phyloP scores from a whole-genome alignment of 495 filamentous ascomycete species.

The Hyaloscypha finlandica region DNA sequence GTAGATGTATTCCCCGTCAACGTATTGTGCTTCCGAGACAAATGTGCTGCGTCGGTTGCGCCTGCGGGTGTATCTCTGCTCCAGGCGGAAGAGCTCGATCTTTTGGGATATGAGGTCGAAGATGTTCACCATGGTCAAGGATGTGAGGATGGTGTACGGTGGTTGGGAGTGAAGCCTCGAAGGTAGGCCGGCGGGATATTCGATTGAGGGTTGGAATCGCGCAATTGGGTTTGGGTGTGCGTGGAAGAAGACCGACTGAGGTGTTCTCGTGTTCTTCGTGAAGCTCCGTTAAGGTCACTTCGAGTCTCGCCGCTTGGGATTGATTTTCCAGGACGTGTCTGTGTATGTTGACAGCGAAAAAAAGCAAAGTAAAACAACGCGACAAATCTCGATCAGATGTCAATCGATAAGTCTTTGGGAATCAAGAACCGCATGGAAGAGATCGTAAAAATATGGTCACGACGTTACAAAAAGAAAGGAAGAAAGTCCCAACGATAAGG shows the following conservation, averaged over 20 bases:
- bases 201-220: not conserved
- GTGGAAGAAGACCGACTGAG: not conserved
- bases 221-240: not conserved
- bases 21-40: slow-evolving; percentile 81
- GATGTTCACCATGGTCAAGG: slow-evolving; percentile 39
- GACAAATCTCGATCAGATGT: slow-evolving; percentile 1
- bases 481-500: slow-evolving; percentile 11
- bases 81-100: slow-evolving; percentile 87
- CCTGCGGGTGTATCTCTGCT: slow-evolving; percentile 87
- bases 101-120: slow-evolving; percentile 57
- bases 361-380: slow-evolving; percentile 1
- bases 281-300: not conserved
- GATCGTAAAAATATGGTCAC: not conserved
- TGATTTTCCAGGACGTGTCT: not conserved
- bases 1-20: slow-evolving; percentile 91
- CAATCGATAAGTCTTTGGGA: not conserved
- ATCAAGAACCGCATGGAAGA: not conserved
- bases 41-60: slow-evolving; percentile 81
- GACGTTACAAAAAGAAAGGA: not conserved
- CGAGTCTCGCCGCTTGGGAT: not conserved
- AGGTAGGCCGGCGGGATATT: not conserved
- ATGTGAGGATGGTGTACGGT: not conserved
- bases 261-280: slow-evolving; percentile 1
- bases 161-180: not conserved
- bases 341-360: not conserved